These are phyloP conservation scores for Cercophora sp. DNA, from an alignment of 495 filamentous ascomycete genomes.

Conservation along the genomic window DNA sequence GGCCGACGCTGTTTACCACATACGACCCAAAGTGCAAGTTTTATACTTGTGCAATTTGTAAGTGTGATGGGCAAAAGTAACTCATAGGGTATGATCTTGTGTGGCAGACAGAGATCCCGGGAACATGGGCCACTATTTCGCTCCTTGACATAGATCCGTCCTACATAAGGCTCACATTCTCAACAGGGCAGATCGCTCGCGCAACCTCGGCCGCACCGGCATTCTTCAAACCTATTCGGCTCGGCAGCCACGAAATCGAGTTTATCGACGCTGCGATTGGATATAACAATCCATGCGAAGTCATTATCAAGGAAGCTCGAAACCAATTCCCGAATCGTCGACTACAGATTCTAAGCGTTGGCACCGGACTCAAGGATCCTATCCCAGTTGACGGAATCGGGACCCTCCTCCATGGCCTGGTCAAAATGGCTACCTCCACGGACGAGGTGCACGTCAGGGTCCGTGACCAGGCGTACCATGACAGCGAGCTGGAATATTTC, in stretches of 20 bases:
- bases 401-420: not conserved
- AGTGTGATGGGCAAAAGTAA: too few species aligned
- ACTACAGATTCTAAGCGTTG: not conserved
- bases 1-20: not conserved
- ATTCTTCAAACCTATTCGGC: constrained; percentile 22
- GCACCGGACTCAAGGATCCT: not conserved
- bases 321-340: not conserved
- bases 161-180: too few species aligned
- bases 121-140: too few species aligned
- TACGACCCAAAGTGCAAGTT: not conserved
- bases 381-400: not conserved
- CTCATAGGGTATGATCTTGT: too few species aligned
- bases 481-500: not conserved
- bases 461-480: not conserved
- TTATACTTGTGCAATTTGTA: constrained; percentile 16
- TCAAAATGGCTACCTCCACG: not conserved
- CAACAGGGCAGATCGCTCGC: constrained; percentile 26
- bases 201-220: constrained; percentile 30
- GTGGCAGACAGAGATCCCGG: too few species aligned
- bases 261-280: constrained; percentile 30
- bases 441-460: not conserved
- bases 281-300: constrained; percentile 24
- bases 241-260: constrained; percentile 5
- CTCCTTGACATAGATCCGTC: too few species aligned
- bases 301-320: not conserved